phyloP scores from a whole-genome alignment of 2,329 filamentous ascomycete genomes.

The Arachnopeziza araneosa region DNA sequence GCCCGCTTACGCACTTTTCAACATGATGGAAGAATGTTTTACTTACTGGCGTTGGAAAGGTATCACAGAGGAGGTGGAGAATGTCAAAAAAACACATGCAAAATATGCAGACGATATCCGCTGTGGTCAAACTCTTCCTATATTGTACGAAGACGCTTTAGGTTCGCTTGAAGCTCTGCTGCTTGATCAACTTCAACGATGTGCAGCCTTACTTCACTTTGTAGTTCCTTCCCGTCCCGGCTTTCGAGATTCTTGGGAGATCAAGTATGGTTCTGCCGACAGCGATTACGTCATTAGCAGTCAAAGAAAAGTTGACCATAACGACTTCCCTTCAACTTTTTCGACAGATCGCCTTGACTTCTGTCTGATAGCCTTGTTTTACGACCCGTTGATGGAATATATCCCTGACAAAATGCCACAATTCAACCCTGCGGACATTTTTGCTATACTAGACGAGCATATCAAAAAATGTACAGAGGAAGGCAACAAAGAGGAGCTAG shows the following conservation, averaged over 20 bases:
- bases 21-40: neutral
- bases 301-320: neutral
- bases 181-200: neutral
- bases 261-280: neutral
- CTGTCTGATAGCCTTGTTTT: neutral
- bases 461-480: neutral
- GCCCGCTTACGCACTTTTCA: neutral
- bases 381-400: neutral
- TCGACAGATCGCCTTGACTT: neutral
- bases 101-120: neutral
- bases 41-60: neutral
- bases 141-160: neutral
- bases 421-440: neutral
- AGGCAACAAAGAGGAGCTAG: neutral
- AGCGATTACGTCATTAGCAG: neutral
- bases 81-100: neutral
- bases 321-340: neutral
- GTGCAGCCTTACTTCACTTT: neutral
- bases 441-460: slow-evolving; percentile 6
- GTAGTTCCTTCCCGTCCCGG: neutral
- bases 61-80: neutral
- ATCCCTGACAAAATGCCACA: neutral
- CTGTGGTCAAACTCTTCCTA: neutral
- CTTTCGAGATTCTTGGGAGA: neutral
- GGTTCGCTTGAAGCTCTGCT: neutral